Percentiles rank a stretch among this genome's conserved stretches.
Conservation (phyloP, 176 grass and related monocot species). For the Musa acuminata region DNA sequence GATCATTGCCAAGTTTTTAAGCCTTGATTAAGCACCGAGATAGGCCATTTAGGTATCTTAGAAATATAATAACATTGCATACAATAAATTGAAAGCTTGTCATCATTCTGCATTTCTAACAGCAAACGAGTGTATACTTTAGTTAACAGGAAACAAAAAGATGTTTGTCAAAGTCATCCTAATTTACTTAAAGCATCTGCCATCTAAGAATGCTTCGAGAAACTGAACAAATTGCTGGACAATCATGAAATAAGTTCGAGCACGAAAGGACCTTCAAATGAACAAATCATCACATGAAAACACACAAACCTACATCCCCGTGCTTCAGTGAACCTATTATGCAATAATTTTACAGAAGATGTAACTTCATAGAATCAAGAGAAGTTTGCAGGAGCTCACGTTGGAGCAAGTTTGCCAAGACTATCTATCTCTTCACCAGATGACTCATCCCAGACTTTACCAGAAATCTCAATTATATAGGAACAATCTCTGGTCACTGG, state of each 20-base stretch:
- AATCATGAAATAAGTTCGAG: not conserved
- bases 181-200: too few relatives aligned
- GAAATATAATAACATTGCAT: too few relatives aligned
- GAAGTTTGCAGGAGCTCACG: slow-evolving; percentile 45
- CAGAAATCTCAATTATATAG: slow-evolving; percentile 74
- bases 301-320: not conserved
- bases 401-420: slow-evolving; percentile 95
- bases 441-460: slow-evolving; percentile 82
- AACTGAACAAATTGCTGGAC: too few relatives aligned
- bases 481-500: slow-evolving; percentile 42
- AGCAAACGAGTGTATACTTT: too few relatives aligned
- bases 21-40: too few relatives aligned
- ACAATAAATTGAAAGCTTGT: too few relatives aligned
- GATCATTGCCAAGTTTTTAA: too few relatives aligned
- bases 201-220: too few relatives aligned
- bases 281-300: not conserved
- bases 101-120: too few relatives aligned
- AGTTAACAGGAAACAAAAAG: too few relatives aligned
- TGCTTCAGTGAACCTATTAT: not conserved
- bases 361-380: slow-evolving; percentile 6
- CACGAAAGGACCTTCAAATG: not conserved
- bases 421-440: slow-evolving; percentile 76
- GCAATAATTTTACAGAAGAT: slow-evolving; percentile 4
- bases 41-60: too few relatives aligned
- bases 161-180: too few relatives aligned